Conservation (phyloP, 257 asterid species). For the Fraxinus cuspidata region DNA sequence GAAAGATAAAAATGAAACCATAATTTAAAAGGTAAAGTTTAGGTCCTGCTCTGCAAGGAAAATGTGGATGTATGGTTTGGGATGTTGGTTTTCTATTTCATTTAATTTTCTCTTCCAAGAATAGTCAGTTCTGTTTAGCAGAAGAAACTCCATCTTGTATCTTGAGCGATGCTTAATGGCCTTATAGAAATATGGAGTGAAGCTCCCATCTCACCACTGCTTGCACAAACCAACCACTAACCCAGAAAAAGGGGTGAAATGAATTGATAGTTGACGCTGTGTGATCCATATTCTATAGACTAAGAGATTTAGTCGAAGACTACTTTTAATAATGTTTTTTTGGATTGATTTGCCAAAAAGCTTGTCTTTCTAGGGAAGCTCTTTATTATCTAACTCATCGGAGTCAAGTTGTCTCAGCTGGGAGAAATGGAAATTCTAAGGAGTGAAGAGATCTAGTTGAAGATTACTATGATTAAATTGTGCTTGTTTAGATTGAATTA, state of each 20-base stretch:
- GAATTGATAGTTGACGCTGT: neutral
- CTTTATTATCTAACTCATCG: no score
- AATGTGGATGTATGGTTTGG: neutral
- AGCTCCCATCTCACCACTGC: neutral
- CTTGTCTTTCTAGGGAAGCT: no score
- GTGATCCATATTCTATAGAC: neutral
- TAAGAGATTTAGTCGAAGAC: neutral
- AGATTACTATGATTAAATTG: no score
- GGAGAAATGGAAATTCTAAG: no score
- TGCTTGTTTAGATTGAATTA: no score
- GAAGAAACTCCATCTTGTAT: neutral
- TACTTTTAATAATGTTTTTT: neutral
- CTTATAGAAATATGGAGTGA: neutral
- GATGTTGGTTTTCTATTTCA: neutral
- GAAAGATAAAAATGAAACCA: neutral
- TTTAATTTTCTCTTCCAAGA: neutral
- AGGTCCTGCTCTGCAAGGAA: no score
- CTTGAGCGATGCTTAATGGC: neutral
- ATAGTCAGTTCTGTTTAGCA: neutral
- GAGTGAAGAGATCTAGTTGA: no score
- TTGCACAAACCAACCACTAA: neutral
- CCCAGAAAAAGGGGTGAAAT: neutral
- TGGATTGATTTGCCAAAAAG: neutral
- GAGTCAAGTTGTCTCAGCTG: no score
- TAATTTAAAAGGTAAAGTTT: no score